phyloP scores from a whole-genome alignment of 2,329 filamentous ascomycete species.

The Colletotrichum zoysiae region DNA sequence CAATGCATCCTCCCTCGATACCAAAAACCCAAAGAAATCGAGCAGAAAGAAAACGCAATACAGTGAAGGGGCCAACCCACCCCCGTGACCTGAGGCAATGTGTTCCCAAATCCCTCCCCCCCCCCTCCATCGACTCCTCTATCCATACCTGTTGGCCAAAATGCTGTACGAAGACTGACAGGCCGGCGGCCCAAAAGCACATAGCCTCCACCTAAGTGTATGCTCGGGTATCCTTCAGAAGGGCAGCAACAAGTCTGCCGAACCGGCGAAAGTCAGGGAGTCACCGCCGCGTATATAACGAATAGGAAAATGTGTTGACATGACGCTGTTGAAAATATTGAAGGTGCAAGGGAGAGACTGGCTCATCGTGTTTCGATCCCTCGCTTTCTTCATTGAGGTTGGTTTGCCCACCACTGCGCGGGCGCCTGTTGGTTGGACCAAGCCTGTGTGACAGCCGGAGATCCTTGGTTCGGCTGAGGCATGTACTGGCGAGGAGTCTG shows the following conservation, averaged over 20 bases:
- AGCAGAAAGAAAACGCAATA: conserved; percentile 32
- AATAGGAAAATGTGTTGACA: conserved; percentile 38
- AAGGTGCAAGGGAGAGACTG: conserved; percentile 12
- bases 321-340: conserved; percentile 15
- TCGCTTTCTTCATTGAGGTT: conserved; percentile 52
- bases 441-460: conserved; percentile 63
- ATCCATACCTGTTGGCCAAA: conserved; percentile 50
- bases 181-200: conserved; percentile 50
- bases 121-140: conserved; percentile 52
- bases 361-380: not conserved
- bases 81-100: conserved; percentile 21
- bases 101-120: conserved; percentile 36
- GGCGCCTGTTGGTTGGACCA: conserved; percentile 74
- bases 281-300: conserved; percentile 38
- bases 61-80: conserved; percentile 24
- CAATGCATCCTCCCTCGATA: conserved; percentile 31
- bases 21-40: conserved; percentile 17
- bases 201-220: conserved; percentile 53
- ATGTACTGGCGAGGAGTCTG: conserved; percentile 76
- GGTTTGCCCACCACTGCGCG: conserved; percentile 67
- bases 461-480: conserved; percentile 69
- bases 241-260: conserved; percentile 36
- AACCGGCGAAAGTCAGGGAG: conserved; percentile 36
- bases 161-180: conserved; percentile 51
- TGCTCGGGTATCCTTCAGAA: conserved; percentile 52